Base-by-base conservation (phyloP, 768 basidiomycete genomes). In the Tremella mesenterica region DNA sequence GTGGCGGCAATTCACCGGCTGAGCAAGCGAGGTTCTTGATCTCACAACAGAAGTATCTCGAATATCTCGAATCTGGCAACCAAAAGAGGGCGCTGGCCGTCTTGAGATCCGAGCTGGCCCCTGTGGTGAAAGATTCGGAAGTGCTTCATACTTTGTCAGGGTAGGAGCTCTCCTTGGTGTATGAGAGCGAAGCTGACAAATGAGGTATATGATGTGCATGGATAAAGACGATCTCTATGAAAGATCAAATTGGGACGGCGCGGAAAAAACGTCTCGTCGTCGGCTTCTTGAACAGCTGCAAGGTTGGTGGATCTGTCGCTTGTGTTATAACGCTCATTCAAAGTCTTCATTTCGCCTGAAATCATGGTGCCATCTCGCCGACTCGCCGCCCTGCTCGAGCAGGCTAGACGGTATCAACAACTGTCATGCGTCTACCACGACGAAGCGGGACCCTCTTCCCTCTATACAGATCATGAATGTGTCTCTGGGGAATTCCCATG, bases 1-100 rank as follows among this genome's bases (percentile, higher is more conserved):
- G 39, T 10, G 56, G 54, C 3, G 59, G 48, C 21, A 57, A 44
- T 12, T 64, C 59, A 31, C 50, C 47, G 4, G 54, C 51, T 28
- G 64, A 93, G 85, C 83, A 86, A 64, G 85, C 86, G 20, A 82
- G 78, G 56, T 95, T 92, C 73, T 77, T 92, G 56, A 87, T 99
- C 59, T 84, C 83, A 56, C 85, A 86, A 74, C 95, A 99, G 80
- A 92, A 95, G 75, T 99, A 95, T 73, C 78, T 97, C 36, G 95
- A 99, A 69, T 77, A 88, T 18, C 77, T 99, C 46, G 93, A 96
- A 66, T 79, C 81, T 3, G 81, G 80, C 63, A 83, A 84, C 75
- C 85, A 83, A 1, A 86, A 86, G 41, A 79, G 80, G 56, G 95
- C 95, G 13, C 75, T 99, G 34, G 80, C 84, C 50, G 86, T 93